Base-by-base conservation (phyloP, 179 eudicot species). In the Beta corolliflora region DNA sequence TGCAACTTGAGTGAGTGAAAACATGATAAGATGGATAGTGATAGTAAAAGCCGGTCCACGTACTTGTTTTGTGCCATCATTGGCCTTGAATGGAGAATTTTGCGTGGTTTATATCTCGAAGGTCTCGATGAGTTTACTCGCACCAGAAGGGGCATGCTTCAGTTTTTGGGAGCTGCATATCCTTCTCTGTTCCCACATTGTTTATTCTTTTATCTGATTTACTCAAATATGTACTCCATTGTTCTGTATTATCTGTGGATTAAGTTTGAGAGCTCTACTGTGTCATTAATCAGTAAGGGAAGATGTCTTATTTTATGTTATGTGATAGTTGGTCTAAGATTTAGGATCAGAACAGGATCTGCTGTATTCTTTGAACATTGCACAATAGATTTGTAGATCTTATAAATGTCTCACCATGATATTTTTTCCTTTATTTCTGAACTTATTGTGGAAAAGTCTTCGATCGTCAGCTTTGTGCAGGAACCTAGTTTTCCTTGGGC, bases 1-100 rank as follows among this genome's bases (percentile, higher is more conserved):
- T 93, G 98, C 93, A 91, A 90, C 13, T 84, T 93, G 70, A 89
- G 87, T 61, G 93, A 86, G 75, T 92, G 82, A 85, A 54, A 48
- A 78, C 14, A 61, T 23, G 36, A 7, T 6, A 46, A 55, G 53
- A n/a, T 58, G 45, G 67, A 46, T 48, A 50, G 63, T 64, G 36
- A 54, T 53, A 14, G 81, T 36, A 55, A 46, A 45, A 19, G 79
- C 25, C 55, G 76, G 59, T 66, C 12, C 67, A 71, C 41, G 14
- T 23, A 70, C 64, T 81, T 56, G 36, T 25, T 63, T 73, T 44
- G 65, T 65, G 50, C 56, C 58, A 45, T 46, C 73, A 70, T 68
- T 41, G 53, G 60, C 75, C 46, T 52, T 8, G 18, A 65, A 54
- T 9, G 48, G 63, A 71, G 68, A 68, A n/a, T 10, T 25, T 66